Evolutionary conservation across 768 basidiomycete genomes (phyloP), one percentile per base, ranked within the genome.

Genomic region (Auriscalpium vulgare): DNA sequence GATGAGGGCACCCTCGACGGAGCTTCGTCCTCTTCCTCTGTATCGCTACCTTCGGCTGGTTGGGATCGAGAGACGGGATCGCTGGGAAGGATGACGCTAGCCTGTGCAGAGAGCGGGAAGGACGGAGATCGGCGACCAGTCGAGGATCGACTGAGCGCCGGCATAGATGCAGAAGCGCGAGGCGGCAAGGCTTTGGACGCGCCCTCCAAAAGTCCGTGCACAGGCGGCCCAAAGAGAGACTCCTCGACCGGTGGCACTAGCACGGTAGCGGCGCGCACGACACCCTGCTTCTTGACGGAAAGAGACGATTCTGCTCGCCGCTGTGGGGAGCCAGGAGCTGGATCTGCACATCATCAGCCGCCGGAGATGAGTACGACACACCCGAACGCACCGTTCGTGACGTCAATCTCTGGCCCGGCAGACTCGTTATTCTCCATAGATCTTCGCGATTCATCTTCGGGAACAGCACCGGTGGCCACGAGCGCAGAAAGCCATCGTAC

Each of bases 401-500:
- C 4, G 29, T 29, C 29, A 29, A 29, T 5, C 4, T 4, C 29
- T 29, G 29, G 29, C 29, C 29, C 29, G 4, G 29, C 29, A 29
- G 29, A 29, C 4, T 29, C 29, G 29, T 7, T 4, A 29, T 29
- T 29, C 29, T 29, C 29, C 29, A 29, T 5, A 7, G 29, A 29
- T 7, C 29, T 29, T 29, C 29, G 29, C 29, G 29, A 29, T 29
- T 29, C 29, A 29, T 29, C 29, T 29, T 29, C 29, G 29, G 29
- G 80, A 38, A 89, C 66, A 1, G 47, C 50, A 0, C 87, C 90
- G 0, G 69, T 75, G 29, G 63, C 66, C 9, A 78, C 84, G 59
- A 91, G 80, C 0, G 73, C 71, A 11, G 74, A 74, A 16, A 97
- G 65, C 91, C 92, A 97, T 9, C 71, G 72, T 67, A 87, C 73